These are phyloP conservation scores for Kluyveromyces wickerhamii DNA, from an alignment of 805 yeast species.

Conservation along the genomic window DNA sequence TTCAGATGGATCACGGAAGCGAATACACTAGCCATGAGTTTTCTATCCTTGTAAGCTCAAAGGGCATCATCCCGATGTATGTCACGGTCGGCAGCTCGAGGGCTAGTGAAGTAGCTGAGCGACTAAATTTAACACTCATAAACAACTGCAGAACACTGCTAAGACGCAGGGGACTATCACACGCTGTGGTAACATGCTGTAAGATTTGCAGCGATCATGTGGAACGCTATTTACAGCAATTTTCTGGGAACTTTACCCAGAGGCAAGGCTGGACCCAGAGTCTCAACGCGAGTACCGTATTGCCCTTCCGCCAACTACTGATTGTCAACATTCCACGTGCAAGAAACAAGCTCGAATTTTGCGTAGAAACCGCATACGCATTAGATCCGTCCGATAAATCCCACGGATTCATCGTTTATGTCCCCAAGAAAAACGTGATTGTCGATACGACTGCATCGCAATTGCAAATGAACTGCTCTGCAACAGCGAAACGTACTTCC, in stretches of 20 bases:
- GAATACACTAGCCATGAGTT: not conserved
- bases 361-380: not conserved
- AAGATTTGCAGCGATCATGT: not conserved
- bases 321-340: not conserved
- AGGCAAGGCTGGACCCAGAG: not conserved
- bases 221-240: not conserved
- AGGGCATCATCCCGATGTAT: not conserved
- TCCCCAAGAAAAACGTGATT: not conserved
- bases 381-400: not conserved
- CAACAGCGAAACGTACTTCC: no score
- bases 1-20: not conserved
- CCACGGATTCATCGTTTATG: not conserved
- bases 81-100: not conserved
- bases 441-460: no score
- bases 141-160: slow-evolving; percentile 1
- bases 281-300: not conserved
- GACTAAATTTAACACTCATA: not conserved
- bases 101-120: not conserved
- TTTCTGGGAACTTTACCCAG: not conserved
- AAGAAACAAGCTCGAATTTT: not conserved
- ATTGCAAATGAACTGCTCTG: no score
- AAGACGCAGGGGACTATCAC: not conserved
- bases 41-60: not conserved
- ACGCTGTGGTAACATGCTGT: not conserved
- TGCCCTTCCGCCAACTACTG: not conserved